Evolutionary conservation across 768 basidiomycete genomes (phyloP).

Genomic region (Lentinula aciculospora): DNA sequence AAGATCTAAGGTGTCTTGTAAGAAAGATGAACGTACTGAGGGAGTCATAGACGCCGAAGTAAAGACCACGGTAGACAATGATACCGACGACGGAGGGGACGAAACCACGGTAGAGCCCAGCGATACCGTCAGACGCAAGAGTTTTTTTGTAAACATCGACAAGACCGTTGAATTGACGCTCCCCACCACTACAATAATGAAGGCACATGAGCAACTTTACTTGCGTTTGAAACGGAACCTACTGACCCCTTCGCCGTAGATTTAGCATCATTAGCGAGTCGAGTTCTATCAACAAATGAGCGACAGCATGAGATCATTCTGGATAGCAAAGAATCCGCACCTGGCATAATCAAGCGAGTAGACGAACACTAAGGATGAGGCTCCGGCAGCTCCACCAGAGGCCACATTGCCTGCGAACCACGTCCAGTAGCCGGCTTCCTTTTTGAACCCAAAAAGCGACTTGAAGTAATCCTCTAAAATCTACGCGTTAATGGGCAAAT

Average conservation of each 20-base stretch:
- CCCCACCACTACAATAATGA: constrained; percentile 59
- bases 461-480: constrained; percentile 93
- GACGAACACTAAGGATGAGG: constrained; percentile 96
- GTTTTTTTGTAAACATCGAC: constrained; percentile 98
- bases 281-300: constrained; percentile 53
- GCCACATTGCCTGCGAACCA: constrained; percentile 99
- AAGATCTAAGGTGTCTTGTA: neutral
- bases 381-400: constrained; percentile 99
- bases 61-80: constrained; percentile 99
- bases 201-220: neutral
- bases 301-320: neutral
- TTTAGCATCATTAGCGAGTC: constrained; percentile 97
- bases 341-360: constrained; percentile 98
- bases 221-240: neutral
- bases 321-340: neutral
- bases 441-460: constrained; percentile 98
- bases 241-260: constrained; percentile 38
- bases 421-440: constrained; percentile 94
- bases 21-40: constrained; percentile 55
- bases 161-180: constrained; percentile 98
- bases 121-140: constrained; percentile 94
- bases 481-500: constrained; percentile 6
- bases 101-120: constrained; percentile 99
- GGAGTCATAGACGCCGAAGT: constrained; percentile 93
- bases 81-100: constrained; percentile 99